These are phyloP conservation scores for Herpotrichia juniperi DNA, from an alignment of 2,329 filamentous ascomycete genomes.

Conservation along the genomic window DNA sequence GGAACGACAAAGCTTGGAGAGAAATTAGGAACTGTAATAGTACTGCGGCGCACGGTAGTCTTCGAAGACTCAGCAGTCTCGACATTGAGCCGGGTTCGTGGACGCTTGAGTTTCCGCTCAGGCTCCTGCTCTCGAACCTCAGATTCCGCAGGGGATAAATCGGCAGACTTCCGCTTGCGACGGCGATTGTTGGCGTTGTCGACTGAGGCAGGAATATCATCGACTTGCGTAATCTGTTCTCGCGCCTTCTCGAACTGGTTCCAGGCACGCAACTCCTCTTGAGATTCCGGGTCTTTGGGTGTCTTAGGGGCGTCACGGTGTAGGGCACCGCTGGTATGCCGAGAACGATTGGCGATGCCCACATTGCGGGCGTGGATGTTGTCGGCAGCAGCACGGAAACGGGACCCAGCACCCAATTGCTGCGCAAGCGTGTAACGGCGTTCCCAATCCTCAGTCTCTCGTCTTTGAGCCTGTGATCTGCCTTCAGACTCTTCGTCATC, in stretches of 20 bases:
- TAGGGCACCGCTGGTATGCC: conserved; percentile 37
- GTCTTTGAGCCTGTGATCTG: conserved; percentile 61
- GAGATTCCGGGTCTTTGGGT: conserved; percentile 70
- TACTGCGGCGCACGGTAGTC: conserved; percentile 34
- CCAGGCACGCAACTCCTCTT: conserved; percentile 86
- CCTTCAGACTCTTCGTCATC: conserved; percentile 65
- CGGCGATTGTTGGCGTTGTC: conserved; percentile 50
- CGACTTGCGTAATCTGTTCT: conserved; percentile 55
- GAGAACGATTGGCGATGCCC: conserved; percentile 45
- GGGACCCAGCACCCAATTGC: conserved; percentile 74
- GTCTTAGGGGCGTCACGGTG: conserved; percentile 46
- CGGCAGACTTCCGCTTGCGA: conserved; percentile 80
- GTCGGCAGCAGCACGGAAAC: conserved; percentile 73
- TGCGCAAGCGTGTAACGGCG: conserved; percentile 82
- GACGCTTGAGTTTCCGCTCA: conserved; percentile 85
- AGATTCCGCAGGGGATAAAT: conserved; percentile 72
- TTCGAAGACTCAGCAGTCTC: conserved; percentile 52
- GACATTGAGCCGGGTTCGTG: conserved; percentile 74
- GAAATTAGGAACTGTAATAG: conserved; percentile 5
- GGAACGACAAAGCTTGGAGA: conserved; percentile 5
- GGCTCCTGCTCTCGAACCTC: conserved; percentile 67
- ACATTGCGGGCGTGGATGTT: conserved; percentile 53
- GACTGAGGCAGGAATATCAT: conserved; percentile 23
- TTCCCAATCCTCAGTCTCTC: conserved; percentile 76
- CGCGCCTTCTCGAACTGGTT: conserved; percentile 86